Evolutionary conservation across 108 stramenopile genomes (phyloP).

Genomic region (Cafeteria roenbergensis): DNA sequence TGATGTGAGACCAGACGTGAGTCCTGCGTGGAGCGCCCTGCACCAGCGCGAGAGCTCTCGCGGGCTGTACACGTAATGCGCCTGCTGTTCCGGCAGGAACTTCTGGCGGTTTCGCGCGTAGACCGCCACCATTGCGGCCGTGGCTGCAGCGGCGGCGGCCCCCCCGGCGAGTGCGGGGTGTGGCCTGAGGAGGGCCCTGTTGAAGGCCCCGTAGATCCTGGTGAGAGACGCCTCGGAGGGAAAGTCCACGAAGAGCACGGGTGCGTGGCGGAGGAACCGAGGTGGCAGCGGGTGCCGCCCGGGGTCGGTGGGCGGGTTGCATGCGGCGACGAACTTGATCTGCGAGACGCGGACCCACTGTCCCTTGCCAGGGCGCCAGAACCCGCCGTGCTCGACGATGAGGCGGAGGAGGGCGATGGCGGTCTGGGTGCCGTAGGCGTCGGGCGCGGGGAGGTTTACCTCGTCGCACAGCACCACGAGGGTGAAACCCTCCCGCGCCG

Average conservation of each 20-base stretch:
- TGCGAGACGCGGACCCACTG: constrained; percentile 11
- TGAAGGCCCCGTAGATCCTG: constrained; percentile 89
- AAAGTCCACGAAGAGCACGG: constrained; percentile 87
- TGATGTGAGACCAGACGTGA: constrained; percentile 13
- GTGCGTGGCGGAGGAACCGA: constrained; percentile 86
- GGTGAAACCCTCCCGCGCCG: constrained; percentile 44
- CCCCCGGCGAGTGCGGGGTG: constrained; percentile 63
- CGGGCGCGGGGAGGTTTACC: constrained; percentile 87
- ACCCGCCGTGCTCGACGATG: constrained; percentile 90
- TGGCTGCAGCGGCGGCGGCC: constrained; percentile 71
- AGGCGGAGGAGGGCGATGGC: constrained; percentile 93
- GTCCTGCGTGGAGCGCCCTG: constrained; percentile 80
- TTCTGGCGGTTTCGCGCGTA: constrained; percentile 69
- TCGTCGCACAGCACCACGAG: constrained; percentile 97
- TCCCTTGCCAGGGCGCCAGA: constrained; percentile 53
- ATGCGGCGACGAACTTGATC: constrained; percentile 51
- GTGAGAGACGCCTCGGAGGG: constrained; percentile 70
- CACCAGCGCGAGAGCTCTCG: constrained; percentile 95
- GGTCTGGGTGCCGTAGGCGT: constrained; percentile 84
- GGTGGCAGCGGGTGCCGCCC: constrained; percentile 75
- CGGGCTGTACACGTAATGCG: constrained; percentile 96
- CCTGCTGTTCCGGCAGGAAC: constrained; percentile 69
- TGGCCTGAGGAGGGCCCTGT: constrained; percentile 78
- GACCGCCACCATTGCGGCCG: constrained; percentile 91
- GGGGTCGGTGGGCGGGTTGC: constrained; percentile 96